Evolutionary conservation across 352 stramenopile genomes (phyloP), one percentile per base, ranked within the genome.

Genomic region (Pythium biforme): DNA sequence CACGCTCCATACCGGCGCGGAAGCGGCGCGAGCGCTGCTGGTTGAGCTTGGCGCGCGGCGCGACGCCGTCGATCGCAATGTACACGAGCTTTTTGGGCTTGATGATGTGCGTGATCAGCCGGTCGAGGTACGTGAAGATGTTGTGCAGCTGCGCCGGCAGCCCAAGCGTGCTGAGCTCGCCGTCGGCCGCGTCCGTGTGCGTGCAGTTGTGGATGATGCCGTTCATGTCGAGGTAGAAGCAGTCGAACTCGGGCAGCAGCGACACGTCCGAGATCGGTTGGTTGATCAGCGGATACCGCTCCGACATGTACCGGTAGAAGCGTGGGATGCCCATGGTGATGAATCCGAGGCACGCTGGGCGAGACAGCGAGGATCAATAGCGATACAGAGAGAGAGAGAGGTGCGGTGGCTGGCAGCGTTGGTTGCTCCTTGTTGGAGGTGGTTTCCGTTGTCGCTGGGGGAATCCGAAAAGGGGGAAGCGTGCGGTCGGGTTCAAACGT

Each of bases 171-270:
- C 89, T 90, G 47, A 98, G 71, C 63, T 95, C 83, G 59, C 96
- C 83, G 68, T 98, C 86, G n/a, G 93, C 92, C 12, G 68, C 62
- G 74, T 99, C 98, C 26, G 87, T 89, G 78, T 99, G 98, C 26
- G 97, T 99, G 74, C 95, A 99, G 62, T 98, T 98, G 82, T 99
- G 98, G 63, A 99, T 99, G 66, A 99, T 99, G 55, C 98, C 97
- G 77, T 99, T 99, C 96, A 99, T 98, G 75, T 99, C 98, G 40
- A 99, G 75, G 72, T 99, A 99, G 66, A 99, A 90, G 70, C 98
- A 95, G 81, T 99, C 97, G 63, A 99, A 99, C 69, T 99, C 94
- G 3, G 97, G 97, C 37, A 99, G 73, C 5, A 99, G 85, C 25
- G 97, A 97, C 25, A 97, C 88, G 74, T 99, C 97, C 33, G 93